A percentile compares a stretch with the other conserved stretches of the same genome.
Conservation (phyloP, 306 rosid genomes). For the Styphnolobium japonicum region DNA sequence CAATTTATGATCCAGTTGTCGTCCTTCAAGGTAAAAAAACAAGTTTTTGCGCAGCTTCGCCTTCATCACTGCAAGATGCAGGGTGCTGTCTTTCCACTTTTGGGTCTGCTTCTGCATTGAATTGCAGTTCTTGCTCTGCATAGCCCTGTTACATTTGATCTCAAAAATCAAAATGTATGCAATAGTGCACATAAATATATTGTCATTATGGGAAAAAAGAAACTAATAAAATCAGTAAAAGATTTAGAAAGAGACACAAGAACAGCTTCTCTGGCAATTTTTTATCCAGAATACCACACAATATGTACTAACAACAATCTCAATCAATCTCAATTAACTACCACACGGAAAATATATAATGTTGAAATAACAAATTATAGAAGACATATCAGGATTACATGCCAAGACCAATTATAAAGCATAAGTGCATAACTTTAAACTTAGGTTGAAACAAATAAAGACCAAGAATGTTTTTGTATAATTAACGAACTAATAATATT, state of each 20-base stretch:
- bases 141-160: constrained; percentile 38
- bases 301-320: neutral
- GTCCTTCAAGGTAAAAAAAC: constrained; percentile 72
- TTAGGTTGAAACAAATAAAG: constrained; percentile 6
- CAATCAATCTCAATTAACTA: constrained; percentile 6
- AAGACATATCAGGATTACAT: neutral
- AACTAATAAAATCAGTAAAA: neutral
- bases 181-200: neutral
- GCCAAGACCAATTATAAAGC: neutral
- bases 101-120: constrained; percentile 42
- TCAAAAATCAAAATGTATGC: constrained; percentile 10
- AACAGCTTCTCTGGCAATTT: neutral
- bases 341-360: constrained; percentile 2
- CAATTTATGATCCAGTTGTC: constrained; percentile 53
- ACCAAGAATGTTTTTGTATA: neutral
- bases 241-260: neutral
- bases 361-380: neutral
- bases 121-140: constrained; percentile 44
- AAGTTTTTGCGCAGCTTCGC: constrained; percentile 58
- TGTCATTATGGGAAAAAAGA: neutral
- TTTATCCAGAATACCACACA: neutral
- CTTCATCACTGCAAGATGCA: constrained; percentile 46
- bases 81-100: constrained; percentile 39
- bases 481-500: neutral
- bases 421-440: neutral